These are phyloP conservation scores for Fusarium camptoceras DNA, from an alignment of 2,329 filamentous ascomycete genomes.

Conservation along the genomic window DNA sequence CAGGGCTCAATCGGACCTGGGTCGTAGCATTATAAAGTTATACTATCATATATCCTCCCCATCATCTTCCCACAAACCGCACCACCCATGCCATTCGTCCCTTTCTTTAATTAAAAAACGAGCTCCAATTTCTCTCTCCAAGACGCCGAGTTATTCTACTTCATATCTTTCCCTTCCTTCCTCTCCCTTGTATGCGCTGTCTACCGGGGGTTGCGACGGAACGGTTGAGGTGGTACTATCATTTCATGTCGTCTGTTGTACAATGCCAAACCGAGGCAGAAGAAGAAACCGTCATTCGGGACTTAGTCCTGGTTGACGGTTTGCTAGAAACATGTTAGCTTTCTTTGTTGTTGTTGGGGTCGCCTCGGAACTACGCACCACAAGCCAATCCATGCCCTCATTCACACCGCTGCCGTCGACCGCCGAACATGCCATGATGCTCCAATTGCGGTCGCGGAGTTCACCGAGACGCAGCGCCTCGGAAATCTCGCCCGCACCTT, in stretches of 20 bases:
- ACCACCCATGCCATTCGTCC: constrained; percentile 12
- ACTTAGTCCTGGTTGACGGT: constrained; percentile 52
- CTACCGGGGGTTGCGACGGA: constrained; percentile 46
- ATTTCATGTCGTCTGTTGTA: constrained; percentile 51
- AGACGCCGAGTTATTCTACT: constrained; percentile 38
- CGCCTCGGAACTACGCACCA: constrained; percentile 67
- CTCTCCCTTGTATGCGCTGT: constrained; percentile 39
- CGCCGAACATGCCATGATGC: constrained; percentile 96
- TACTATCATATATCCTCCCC: constrained; percentile 40
- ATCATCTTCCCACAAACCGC: constrained; percentile 9
- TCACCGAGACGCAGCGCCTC: constrained; percentile 92
- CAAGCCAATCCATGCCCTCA: constrained; percentile 99
- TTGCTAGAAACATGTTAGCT: constrained; percentile 47
- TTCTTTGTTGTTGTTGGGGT: neutral
- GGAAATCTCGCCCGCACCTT: constrained; percentile 95
- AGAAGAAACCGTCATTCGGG: constrained; percentile 31
- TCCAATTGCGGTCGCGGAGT: constrained; percentile 97
- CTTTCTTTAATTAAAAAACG: constrained; percentile 9
- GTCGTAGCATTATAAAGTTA: constrained; percentile 44
- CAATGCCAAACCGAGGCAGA: constrained; percentile 43
- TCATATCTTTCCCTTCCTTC: constrained; percentile 15
- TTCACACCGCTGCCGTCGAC: constrained; percentile 94
- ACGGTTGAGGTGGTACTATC: constrained; percentile 45
- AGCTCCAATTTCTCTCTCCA: constrained; percentile 23
- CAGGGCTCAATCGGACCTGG: constrained; percentile 39